Conservation (phyloP, 2,329 filamentous ascomycete species). For the Celoporthe dispersa region DNA sequence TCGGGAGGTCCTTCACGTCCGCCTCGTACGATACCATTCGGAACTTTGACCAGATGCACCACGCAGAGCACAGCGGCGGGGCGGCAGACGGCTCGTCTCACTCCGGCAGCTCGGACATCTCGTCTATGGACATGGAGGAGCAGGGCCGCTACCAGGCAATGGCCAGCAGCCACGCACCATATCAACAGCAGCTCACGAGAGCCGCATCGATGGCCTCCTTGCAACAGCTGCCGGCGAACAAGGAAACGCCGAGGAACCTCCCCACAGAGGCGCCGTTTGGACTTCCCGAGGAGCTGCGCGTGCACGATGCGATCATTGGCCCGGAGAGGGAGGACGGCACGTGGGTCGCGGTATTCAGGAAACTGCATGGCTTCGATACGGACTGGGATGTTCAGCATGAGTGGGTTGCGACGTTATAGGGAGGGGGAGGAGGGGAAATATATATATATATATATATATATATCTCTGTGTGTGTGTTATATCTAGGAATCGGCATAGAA, state of each 20-base stretch:
- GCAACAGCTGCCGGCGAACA: slow-evolving; percentile 1
- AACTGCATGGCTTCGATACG: slow-evolving; percentile 35
- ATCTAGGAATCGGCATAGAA: background rate
- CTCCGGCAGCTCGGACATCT: slow-evolving; percentile 12
- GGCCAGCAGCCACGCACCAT: background rate
- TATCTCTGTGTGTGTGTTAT: too few relatives aligned
- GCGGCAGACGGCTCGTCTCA: slow-evolving; percentile 5
- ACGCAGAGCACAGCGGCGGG: background rate
- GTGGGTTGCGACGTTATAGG: slow-evolving; percentile 31
- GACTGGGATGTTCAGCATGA: slow-evolving; percentile 39
- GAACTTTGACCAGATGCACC: background rate
- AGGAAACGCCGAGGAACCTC: slow-evolving; percentile 17
- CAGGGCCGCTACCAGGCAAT: background rate
- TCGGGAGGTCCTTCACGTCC: background rate
- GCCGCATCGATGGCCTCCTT: background rate
- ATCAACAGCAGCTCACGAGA: background rate
- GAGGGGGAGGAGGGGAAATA: too few relatives aligned
- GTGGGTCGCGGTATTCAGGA: slow-evolving; percentile 40
- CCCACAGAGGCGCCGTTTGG: slow-evolving; percentile 39
- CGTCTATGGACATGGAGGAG: slow-evolving; percentile 17
- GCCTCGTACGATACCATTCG: background rate
- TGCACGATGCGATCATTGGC: slow-evolving; percentile 39
- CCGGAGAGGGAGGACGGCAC: slow-evolving; percentile 38
- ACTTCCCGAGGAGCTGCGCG: slow-evolving; percentile 39
- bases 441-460: too few relatives aligned